phyloP scores from a whole-genome alignment of 176 grass and related monocot species.

The Juncus effusus region DNA sequence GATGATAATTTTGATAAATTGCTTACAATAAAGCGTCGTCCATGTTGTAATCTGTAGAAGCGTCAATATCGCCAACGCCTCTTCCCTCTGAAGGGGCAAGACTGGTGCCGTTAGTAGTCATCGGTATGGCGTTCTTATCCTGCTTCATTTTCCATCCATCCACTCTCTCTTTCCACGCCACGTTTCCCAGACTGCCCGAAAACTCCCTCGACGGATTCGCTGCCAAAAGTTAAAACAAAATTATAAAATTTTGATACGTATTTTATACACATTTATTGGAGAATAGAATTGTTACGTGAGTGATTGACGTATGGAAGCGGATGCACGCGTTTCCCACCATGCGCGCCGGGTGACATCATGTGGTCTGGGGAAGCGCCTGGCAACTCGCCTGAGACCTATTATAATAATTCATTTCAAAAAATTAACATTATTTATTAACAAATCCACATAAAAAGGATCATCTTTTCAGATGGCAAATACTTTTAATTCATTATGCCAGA shows the following conservation, averaged over 20 bases:
- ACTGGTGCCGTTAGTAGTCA: slow-evolving; percentile 87
- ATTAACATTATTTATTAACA: not conserved
- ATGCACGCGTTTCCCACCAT: slow-evolving; percentile 71
- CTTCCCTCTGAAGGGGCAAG: slow-evolving; percentile 87
- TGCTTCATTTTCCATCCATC: slow-evolving; percentile 99
- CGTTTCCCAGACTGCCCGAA: slow-evolving; percentile 85
- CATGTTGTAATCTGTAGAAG: slow-evolving; percentile 95
- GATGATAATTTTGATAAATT: slow-evolving; percentile 21
- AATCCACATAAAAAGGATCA: slow-evolving; percentile 8
- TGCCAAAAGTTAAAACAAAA: slow-evolving; percentile 35
- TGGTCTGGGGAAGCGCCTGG: slow-evolving; percentile 78
- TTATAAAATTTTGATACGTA: slow-evolving; percentile 20
- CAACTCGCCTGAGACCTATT: slow-evolving; percentile 80
- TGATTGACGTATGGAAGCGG: slow-evolving; percentile 69
- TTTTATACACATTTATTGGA: not conserved
- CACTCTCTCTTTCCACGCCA: slow-evolving; percentile 98
- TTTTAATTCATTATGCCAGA: not conserved
- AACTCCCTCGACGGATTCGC: slow-evolving; percentile 92
- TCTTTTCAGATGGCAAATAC: slow-evolving; percentile 2
- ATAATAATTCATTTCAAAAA: slow-evolving; percentile 13
- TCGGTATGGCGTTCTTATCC: slow-evolving; percentile 68
- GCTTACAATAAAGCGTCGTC: slow-evolving; percentile 90
- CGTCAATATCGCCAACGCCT: slow-evolving; percentile 72
- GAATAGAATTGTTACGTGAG: slow-evolving; percentile 42
- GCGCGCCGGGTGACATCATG: slow-evolving; percentile 85